These are phyloP conservation scores for Rosa multiflora DNA, from an alignment of 306 rosid genomes.

Conservation along the genomic window DNA sequence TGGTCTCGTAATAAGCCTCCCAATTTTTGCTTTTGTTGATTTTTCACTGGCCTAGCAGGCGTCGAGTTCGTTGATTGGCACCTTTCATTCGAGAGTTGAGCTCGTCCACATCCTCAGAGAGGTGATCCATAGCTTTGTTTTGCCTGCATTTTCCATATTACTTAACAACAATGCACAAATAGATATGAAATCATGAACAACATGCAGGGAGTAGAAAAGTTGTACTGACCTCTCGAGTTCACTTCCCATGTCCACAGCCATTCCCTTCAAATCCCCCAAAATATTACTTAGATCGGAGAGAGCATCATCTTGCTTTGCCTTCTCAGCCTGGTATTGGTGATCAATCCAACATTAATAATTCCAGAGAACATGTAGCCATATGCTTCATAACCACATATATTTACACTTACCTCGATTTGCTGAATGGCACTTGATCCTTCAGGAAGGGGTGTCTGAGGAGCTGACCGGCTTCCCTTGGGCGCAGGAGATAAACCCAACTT, in stretches of 20 bases:
- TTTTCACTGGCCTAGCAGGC: conserved; percentile 33
- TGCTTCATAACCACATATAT: conserved; percentile 4
- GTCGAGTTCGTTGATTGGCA: conserved; percentile 77
- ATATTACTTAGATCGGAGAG: conserved; percentile 78
- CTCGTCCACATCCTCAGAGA: conserved; percentile 71
- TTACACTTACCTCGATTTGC: conserved; percentile 62
- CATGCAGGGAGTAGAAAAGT: not conserved
- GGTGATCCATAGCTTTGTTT: conserved; percentile 86
- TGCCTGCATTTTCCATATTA: conserved; percentile 61
- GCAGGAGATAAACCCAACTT: conserved; percentile 64
- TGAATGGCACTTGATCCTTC: conserved; percentile 54
- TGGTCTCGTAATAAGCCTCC: not conserved
- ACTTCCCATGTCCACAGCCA: conserved; percentile 83
- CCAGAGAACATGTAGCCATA: conserved; percentile 11
- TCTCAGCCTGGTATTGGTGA: conserved; percentile 52
- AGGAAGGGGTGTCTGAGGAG: conserved; percentile 50
- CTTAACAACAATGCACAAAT: not conserved
- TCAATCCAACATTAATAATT: not conserved
- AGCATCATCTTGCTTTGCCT: conserved; percentile 82
- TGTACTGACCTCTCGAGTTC: conserved; percentile 68
- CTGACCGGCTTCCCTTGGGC: conserved; percentile 62
- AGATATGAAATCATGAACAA: not conserved
- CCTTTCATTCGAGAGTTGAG: conserved; percentile 79
- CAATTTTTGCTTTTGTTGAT: conserved; percentile 28
- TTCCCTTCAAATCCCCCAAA: conserved; percentile 89